Evolutionary conservation across 2,329 filamentous ascomycete genomes (phyloP), one percentile per base, ranked within the genome.

Genomic region (Ascochyta lentis): DNA sequence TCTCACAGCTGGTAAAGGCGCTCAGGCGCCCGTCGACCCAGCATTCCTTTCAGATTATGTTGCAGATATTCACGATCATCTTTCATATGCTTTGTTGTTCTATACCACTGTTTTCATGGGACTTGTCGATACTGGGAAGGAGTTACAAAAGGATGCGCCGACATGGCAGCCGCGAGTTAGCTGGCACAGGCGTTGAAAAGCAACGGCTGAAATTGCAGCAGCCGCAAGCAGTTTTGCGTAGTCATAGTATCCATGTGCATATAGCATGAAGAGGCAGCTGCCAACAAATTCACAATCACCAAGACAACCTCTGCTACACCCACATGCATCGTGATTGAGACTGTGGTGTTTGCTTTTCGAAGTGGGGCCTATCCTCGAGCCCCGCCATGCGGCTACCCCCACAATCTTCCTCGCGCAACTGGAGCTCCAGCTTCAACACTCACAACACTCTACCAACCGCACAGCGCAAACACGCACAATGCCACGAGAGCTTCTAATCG

Each of bases 31-130:
- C 53, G 22, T 47, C 47, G 37, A 51, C 33, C 37, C 47, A 48
- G 47, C 38, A 26, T 43, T 51, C 23, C 19, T 43, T 23, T 48
- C 23, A 23, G 33, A 16, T 50, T 57, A 64, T 65, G 59, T 65
- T 57, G 68, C 59, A 65, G 65, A 58, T 65, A 57, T 44, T 67
- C 43, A 75, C 59, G 72, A 75, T 70, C 19, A 19, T 65, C 65
- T 63, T 45, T 60, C 41, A 58, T 61, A 61, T 65, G 60, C 57
- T 60, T 57, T 60, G 56, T 59, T 69, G 61, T 66, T 72, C 63
- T 73, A 75, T 75, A 75, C 73, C 73, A 75, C 69, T 65, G 49
- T 39, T 46, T 51, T 26, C 24, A 34, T 33, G 41, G 35, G 34
- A 45, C 19, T 49, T 45, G 33, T 57, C 24, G 16, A 57, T 52